These are phyloP conservation scores for Penicillium sp. DNA, from an alignment of 2,329 filamentous ascomycete genomes.

Conservation along the genomic window DNA sequence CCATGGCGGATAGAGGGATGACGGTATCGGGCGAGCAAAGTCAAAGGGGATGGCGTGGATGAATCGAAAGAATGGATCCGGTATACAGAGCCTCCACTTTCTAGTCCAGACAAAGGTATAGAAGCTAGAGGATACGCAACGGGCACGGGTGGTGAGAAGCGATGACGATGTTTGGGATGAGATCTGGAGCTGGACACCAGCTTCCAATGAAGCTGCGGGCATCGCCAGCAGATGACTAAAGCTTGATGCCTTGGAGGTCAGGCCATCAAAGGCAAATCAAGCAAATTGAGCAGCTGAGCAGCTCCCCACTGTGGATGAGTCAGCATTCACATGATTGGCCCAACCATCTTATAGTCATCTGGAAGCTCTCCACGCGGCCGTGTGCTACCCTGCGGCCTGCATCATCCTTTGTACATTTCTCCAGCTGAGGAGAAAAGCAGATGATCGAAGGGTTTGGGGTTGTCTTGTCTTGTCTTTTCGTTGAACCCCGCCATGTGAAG, in stretches of 20 bases:
- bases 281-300: background rate
- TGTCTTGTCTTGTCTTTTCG: slow-evolving; percentile 9
- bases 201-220: no score
- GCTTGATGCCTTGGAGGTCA: slow-evolving; percentile 7
- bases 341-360: slow-evolving; percentile 27
- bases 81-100: background rate
- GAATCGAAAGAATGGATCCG: background rate
- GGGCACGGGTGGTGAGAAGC: background rate
- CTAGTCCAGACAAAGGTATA: background rate
- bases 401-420: slow-evolving; percentile 21
- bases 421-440: slow-evolving; percentile 26
- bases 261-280: slow-evolving; percentile 18
- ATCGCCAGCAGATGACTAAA: slow-evolving; percentile 11
- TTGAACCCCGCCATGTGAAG: slow-evolving; percentile 27
- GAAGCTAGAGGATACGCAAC: background rate
- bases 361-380: slow-evolving; percentile 28
- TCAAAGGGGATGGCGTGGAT: slow-evolving; percentile 10
- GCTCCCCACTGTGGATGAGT: slow-evolving; percentile 27
- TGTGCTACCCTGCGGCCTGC: slow-evolving; percentile 22
- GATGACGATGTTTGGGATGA: slow-evolving; percentile 22
- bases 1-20: slow-evolving; percentile 67
- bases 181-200: slow-evolving; percentile 19
- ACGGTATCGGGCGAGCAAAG: slow-evolving; percentile 30
- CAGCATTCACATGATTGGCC: slow-evolving; percentile 27
- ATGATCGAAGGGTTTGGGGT: slow-evolving; percentile 8